A percentile compares a stretch with the other conserved stretches of the same genome.
Evolutionary conservation across 208 protist genomes (phyloP).

Genomic region (Zelonia costaricensis): DNA sequence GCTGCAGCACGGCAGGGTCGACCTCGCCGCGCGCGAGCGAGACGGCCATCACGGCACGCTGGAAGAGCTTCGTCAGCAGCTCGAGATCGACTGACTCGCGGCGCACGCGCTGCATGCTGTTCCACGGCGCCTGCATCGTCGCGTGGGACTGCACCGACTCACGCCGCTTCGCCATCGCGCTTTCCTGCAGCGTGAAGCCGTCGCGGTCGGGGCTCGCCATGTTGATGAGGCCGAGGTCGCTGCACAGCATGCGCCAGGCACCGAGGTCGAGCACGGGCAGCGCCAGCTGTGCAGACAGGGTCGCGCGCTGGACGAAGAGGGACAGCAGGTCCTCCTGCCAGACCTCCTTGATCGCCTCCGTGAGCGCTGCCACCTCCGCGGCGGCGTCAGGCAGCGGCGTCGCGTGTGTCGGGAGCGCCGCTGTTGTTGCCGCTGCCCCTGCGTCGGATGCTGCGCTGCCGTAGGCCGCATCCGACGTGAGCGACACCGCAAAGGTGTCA

Average conservation of each 20-base stretch:
- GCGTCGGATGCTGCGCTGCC: too few species aligned
- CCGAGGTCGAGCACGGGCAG: slow-evolving; percentile 80
- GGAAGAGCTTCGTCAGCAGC: slow-evolving; percentile 60
- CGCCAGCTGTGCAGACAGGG: slow-evolving; percentile 58
- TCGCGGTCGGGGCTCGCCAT: slow-evolving; percentile 13
- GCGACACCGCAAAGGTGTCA: background rate
- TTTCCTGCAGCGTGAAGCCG: background rate
- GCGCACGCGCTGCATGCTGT: slow-evolving; percentile 5
- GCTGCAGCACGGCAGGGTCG: slow-evolving; percentile 13
- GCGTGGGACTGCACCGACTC: background rate
- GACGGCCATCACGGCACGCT: slow-evolving; percentile 32
- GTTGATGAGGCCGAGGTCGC: slow-evolving; percentile 58
- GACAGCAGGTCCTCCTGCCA: slow-evolving; percentile 59
- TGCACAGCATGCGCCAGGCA: slow-evolving; percentile 76
- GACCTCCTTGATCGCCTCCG: slow-evolving; percentile 5
- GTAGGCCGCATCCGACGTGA: too few species aligned
- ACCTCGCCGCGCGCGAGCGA: slow-evolving; percentile 13
- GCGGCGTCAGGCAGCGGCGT: slow-evolving; percentile 4
- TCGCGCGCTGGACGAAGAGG: slow-evolving; percentile 62
- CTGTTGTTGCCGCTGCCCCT: slow-evolving; percentile 7
- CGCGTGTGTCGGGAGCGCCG: too few species aligned
- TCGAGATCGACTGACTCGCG: slow-evolving; percentile 43
- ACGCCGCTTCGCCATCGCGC: background rate
- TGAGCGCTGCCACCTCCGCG: slow-evolving; percentile 16
- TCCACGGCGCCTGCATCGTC: background rate